Percentiles rank a stretch among this genome's conserved stretches.
phyloP scores from a whole-genome alignment of 257 asterid genomes.

The Fraxinus americana region DNA sequence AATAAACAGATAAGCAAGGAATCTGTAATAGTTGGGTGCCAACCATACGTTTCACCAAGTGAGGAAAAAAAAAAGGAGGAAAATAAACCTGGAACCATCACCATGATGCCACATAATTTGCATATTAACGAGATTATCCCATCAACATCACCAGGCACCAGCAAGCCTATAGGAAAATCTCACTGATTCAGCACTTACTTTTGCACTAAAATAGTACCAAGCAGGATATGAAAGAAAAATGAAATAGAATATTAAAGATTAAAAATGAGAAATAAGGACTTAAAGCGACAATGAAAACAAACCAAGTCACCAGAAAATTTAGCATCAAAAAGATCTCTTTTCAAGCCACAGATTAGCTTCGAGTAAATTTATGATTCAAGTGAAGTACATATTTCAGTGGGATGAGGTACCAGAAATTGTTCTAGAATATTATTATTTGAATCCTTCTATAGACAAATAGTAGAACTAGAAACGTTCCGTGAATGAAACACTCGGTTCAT shows the following conservation, averaged over 20 bases:
- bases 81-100: constrained; percentile 72
- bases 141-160: constrained; percentile 49
- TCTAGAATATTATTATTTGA: constrained; percentile 6
- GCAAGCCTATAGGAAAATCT: constrained; percentile 46
- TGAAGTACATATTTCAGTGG: constrained; percentile 13
- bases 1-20: constrained; percentile 16
- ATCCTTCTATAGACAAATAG: not conserved
- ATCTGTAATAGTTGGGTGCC: constrained; percentile 5
- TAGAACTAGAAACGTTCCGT: not conserved
- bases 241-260: not conserved
- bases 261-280: constrained; percentile 8
- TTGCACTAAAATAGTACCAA: constrained; percentile 13
- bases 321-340: not conserved
- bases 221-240: constrained; percentile 9
- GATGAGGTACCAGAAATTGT: constrained; percentile 14
- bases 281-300: constrained; percentile 1
- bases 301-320: not conserved
- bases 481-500: not conserved
- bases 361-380: constrained; percentile 1
- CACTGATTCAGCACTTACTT: constrained; percentile 30
- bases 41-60: constrained; percentile 2
- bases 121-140: constrained; percentile 47
- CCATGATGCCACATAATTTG: constrained; percentile 74
- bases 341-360: not conserved
- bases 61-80: not conserved